phyloP scores from a whole-genome alignment of 2,329 filamentous ascomycete species.

The Alternaria incomplexa region DNA sequence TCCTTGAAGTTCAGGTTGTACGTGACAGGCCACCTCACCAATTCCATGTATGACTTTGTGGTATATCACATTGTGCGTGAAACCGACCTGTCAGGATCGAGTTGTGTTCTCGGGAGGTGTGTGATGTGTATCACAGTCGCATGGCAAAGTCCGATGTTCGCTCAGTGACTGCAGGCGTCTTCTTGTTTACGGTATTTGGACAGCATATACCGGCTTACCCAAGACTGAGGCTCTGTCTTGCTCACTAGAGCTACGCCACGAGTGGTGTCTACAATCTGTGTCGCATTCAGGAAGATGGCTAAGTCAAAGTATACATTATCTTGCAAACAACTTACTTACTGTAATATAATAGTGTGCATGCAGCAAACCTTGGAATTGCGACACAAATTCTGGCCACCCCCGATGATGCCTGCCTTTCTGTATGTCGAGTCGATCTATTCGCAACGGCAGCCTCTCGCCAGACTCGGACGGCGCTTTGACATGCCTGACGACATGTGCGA shows the following conservation, averaged over 20 bases:
- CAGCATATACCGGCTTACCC: neutral
- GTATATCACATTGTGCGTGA: neutral
- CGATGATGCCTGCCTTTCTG: neutral
- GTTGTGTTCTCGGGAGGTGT: neutral
- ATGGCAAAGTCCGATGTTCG: neutral
- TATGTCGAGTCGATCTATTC: neutral
- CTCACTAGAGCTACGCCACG: neutral
- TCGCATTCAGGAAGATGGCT: neutral
- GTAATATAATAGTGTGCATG: neutral
- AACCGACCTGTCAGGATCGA: slow-evolving; percentile 11
- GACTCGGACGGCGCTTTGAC: neutral
- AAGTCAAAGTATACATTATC: neutral
- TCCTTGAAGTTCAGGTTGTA: neutral
- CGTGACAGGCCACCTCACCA: neutral
- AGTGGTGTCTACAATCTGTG: neutral
- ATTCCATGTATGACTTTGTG: neutral
- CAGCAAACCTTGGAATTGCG: neutral
- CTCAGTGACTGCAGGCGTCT: neutral
- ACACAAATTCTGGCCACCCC: neutral
- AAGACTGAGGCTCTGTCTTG: neutral
- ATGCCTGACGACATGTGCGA: neutral
- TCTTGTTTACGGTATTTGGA: neutral
- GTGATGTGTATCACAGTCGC: neutral
- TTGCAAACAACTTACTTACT: neutral
- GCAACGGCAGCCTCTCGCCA: neutral